These are phyloP conservation scores for Lentinus brumalis DNA, from an alignment of 768 basidiomycete genomes.

Conservation along the genomic window DNA sequence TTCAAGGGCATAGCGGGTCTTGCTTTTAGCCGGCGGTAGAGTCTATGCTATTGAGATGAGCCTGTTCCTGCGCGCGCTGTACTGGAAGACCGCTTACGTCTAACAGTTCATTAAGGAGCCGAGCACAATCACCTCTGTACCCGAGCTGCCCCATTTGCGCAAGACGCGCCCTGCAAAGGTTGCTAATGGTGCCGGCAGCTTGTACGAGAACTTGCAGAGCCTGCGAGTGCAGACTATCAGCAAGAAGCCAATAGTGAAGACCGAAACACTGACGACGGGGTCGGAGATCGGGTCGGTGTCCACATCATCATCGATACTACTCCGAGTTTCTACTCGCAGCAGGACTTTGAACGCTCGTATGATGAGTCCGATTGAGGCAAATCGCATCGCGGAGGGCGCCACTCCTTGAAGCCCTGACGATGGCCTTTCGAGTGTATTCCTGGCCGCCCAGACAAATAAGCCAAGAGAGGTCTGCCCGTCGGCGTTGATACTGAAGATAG, in stretches of 20 bases:
- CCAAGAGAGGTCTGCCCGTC: slow-evolving; percentile 25
- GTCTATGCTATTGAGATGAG: too few relatives aligned
- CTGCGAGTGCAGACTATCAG: neutral
- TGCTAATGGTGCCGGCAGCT: neutral
- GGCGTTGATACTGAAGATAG: slow-evolving; percentile 22
- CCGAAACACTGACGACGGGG: neutral
- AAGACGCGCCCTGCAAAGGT: slow-evolving; percentile 11
- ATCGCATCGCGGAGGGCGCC: too few relatives aligned
- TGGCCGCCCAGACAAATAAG: slow-evolving; percentile 25
- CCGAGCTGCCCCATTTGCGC: slow-evolving; percentile 13
- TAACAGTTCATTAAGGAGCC: slow-evolving; percentile 6
- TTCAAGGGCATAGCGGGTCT: too few relatives aligned
- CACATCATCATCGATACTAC: neutral
- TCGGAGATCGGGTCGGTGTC: neutral
- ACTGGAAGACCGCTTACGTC: slow-evolving; percentile 12
- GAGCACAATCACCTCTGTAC: slow-evolving; percentile 8
- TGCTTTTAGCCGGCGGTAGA: too few relatives aligned
- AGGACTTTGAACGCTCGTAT: neutral
- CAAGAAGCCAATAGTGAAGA: neutral
- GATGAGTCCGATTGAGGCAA: neutral
- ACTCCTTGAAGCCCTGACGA: neutral
- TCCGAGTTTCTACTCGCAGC: neutral
- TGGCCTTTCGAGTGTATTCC: slow-evolving; percentile 4
- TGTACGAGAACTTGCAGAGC: neutral
- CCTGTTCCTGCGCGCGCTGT: too few relatives aligned